These are phyloP conservation scores for Penicillium aurantiogriseum DNA, from an alignment of 2,329 filamentous ascomycete genomes.

Conservation along the genomic window DNA sequence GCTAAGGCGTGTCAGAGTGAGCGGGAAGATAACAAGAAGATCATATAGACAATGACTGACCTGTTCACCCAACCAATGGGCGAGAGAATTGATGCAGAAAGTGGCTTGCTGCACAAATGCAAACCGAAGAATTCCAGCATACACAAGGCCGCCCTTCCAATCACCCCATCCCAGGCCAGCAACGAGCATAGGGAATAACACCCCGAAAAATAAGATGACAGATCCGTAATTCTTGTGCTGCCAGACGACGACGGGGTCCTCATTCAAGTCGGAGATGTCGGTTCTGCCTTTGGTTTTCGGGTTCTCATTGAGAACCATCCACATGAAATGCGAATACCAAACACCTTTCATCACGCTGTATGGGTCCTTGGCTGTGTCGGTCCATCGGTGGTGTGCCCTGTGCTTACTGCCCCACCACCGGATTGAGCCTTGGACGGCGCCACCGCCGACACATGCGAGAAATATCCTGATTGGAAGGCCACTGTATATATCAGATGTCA, in stretches of 20 bases:
- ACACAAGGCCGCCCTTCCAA: constrained; percentile 74
- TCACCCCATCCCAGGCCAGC: constrained; percentile 74
- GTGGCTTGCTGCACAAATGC: constrained; percentile 85
- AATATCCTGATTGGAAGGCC: constrained; percentile 70
- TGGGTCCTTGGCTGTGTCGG: constrained; percentile 82
- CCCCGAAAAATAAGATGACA: constrained; percentile 69
- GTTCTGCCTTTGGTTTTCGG: constrained; percentile 78
- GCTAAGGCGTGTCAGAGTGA: constrained; percentile 33
- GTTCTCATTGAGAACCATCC: constrained; percentile 80
- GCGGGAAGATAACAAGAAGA: too few species aligned
- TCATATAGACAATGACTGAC: background rate
- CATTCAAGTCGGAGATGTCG: constrained; percentile 80
- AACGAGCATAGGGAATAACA: constrained; percentile 70
- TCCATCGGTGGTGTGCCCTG: constrained; percentile 81
- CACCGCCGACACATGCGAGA: constrained; percentile 72
- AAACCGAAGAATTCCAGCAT: constrained; percentile 75
- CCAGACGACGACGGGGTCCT: constrained; percentile 76
- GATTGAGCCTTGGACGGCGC: constrained; percentile 77
- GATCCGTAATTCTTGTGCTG: constrained; percentile 81
- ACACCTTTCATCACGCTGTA: constrained; percentile 86
- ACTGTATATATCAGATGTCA: constrained; percentile 48
- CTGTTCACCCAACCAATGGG: constrained; percentile 83
- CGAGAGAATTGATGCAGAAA: constrained; percentile 85
- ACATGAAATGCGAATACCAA: constrained; percentile 74
- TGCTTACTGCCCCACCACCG: constrained; percentile 83